These are phyloP conservation scores for Verticillium klebahnii DNA, from an alignment of 2,329 filamentous ascomycete genomes.

Conservation along the genomic window DNA sequence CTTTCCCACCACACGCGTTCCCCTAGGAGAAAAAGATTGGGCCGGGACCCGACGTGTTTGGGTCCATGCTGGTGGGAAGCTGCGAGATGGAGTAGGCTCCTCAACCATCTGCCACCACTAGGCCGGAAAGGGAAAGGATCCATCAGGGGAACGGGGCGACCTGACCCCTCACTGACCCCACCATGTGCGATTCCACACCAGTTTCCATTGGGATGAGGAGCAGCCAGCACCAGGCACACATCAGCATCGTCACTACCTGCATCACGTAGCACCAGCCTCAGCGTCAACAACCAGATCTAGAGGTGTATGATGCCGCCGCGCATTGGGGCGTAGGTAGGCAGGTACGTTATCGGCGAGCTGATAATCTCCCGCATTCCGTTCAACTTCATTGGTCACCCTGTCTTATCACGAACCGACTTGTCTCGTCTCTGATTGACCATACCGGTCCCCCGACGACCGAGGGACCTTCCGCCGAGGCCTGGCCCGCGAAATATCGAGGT, in stretches of 20 bases:
- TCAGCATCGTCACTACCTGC: background rate
- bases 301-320: no score
- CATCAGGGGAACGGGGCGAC: conserved; percentile 2
- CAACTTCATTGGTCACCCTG: background rate
- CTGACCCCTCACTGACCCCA: background rate
- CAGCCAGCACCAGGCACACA: background rate
- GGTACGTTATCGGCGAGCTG: background rate
- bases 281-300: background rate
- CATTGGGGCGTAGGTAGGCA: background rate
- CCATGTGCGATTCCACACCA: background rate
- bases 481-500: background rate
- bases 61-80: conserved; percentile 12
- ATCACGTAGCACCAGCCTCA: background rate
- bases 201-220: background rate
- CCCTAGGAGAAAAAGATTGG: conserved; percentile 5
- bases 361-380: background rate
- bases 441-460: conserved; percentile 2
- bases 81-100: conserved; percentile 19
- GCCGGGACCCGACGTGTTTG: conserved; percentile 1
- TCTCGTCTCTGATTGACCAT: background rate
- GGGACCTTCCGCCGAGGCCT: background rate
- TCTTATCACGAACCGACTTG: background rate
- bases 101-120: conserved; percentile 40
- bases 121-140: conserved; percentile 18
- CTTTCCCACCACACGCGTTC: conserved; percentile 3